Conservation (phyloP, 768 basidiomycete genomes). For the Lactarius hengduanensis region DNA sequence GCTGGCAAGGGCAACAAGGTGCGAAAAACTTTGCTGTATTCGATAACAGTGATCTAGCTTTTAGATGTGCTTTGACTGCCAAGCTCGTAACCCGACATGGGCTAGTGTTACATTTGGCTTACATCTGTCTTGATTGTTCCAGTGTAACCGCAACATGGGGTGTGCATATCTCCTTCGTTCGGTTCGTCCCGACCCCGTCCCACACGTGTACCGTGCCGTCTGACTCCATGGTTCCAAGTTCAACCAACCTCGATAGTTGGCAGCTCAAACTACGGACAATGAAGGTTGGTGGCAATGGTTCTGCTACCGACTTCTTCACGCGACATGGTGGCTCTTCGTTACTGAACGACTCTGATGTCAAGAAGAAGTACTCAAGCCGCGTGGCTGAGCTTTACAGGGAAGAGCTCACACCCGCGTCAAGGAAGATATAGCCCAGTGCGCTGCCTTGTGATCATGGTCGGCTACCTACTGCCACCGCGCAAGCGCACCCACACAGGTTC, state of each 20-base stretch:
- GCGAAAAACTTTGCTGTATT: constrained; percentile 14
- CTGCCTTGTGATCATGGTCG: constrained; percentile 9
- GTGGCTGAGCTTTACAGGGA: constrained; percentile 90
- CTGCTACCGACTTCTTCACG: constrained; percentile 84
- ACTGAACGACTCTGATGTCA: constrained; percentile 69
- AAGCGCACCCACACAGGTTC: constrained; percentile 47
- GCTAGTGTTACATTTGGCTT: constrained; percentile 94
- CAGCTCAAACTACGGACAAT: constrained; percentile 84
- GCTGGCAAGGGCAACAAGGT: constrained; percentile 90
- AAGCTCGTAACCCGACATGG: constrained; percentile 96
- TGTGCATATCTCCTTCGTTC: constrained; percentile 95
- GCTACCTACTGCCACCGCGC: constrained; percentile 3
- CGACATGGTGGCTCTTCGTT: constrained; percentile 79
- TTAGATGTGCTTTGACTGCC: constrained; percentile 92
- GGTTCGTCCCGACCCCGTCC: constrained; percentile 49
- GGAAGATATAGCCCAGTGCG: constrained; percentile 70
- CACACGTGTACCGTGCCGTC: neutral
- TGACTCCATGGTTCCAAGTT: constrained; percentile 47
- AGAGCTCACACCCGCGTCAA: constrained; percentile 76
- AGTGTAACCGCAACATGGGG: constrained; percentile 93
- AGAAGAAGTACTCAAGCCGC: constrained; percentile 86
- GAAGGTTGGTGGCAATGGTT: constrained; percentile 93
- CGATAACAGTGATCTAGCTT: constrained; percentile 3
- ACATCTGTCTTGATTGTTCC: constrained; percentile 98
- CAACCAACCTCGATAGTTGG: constrained; percentile 97